These are phyloP conservation scores for Pelomyxa schiedti DNA, from an alignment of 78 protist species.

Conservation along the genomic window DNA sequence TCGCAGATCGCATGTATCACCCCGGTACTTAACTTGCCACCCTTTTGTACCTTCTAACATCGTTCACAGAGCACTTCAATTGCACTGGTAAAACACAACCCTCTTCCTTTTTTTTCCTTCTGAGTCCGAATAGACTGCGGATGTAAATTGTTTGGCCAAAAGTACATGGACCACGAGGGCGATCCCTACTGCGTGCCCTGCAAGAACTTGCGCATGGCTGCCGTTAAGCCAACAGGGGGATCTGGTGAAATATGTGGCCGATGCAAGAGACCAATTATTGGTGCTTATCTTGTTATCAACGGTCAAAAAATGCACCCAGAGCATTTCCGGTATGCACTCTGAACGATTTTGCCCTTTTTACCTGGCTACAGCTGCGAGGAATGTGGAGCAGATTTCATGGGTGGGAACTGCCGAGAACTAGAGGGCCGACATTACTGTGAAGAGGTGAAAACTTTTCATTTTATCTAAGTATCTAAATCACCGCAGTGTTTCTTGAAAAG, in stretches of 20 bases:
- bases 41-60: not conserved
- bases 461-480: slow-evolving; percentile 48
- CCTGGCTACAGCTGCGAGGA: slow-evolving; percentile 60
- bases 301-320: slow-evolving; percentile 60
- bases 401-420: slow-evolving; percentile 47
- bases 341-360: too few relatives aligned
- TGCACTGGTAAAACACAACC: not conserved
- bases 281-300: slow-evolving; percentile 41
- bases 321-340: too few relatives aligned
- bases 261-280: slow-evolving; percentile 49
- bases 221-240: not conserved
- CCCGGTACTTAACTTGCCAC: not conserved
- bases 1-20: slow-evolving; percentile 31
- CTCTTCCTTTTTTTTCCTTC: not conserved
- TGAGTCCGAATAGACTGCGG: not conserved
- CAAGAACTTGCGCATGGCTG: not conserved
- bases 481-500: not conserved
- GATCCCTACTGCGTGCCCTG: slow-evolving; percentile 50
- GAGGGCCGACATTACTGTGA: slow-evolving; percentile 49
- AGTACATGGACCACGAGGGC: slow-evolving; percentile 53
- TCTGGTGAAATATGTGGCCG: slow-evolving; percentile 31
- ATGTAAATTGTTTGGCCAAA: not conserved
- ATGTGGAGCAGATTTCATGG: slow-evolving; percentile 51
- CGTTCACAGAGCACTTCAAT: not conserved
- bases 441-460: too few relatives aligned